Conservation (phyloP, 2,329 filamentous ascomycete species). For the Stemphylium beticola region DNA sequence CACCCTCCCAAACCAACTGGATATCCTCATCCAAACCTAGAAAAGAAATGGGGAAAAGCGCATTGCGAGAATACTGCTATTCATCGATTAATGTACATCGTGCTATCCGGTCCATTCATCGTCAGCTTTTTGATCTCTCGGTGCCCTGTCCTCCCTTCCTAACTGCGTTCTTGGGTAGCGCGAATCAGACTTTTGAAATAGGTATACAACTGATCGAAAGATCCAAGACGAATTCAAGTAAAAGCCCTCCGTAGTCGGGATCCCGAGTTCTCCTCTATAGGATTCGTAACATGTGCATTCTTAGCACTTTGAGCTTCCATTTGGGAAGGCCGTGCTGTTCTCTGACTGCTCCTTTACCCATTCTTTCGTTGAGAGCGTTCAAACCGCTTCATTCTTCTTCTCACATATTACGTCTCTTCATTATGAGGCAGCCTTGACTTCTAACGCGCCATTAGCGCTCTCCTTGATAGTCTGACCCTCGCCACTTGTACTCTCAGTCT, state of each 20-base stretch:
- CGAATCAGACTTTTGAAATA: neutral
- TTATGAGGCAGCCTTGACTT: conserved; percentile 37
- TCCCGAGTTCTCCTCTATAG: neutral
- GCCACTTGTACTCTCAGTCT: conserved; percentile 24
- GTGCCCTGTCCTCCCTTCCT: too few species aligned
- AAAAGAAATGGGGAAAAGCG: too few species aligned
- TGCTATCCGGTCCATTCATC: too few species aligned
- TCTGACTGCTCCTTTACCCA: neutral
- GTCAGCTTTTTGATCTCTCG: too few species aligned
- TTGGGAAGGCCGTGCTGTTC: neutral
- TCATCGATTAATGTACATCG: too few species aligned
- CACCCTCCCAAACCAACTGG: too few species aligned
- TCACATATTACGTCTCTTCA: neutral
- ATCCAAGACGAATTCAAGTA: neutral
- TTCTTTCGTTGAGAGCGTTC: neutral
- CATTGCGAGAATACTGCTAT: too few species aligned
- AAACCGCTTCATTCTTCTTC: neutral
- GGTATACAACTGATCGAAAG: neutral
- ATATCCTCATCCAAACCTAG: too few species aligned
- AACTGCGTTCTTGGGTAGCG: too few species aligned
- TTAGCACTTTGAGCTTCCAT: neutral
- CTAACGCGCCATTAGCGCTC: conserved; percentile 35
- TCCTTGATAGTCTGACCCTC: conserved; percentile 24
- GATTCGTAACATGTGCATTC: neutral
- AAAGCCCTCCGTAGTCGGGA: neutral